Evolutionary conservation across 2,329 filamentous ascomycete genomes (phyloP).

Genomic region (Eutypella sp.): DNA sequence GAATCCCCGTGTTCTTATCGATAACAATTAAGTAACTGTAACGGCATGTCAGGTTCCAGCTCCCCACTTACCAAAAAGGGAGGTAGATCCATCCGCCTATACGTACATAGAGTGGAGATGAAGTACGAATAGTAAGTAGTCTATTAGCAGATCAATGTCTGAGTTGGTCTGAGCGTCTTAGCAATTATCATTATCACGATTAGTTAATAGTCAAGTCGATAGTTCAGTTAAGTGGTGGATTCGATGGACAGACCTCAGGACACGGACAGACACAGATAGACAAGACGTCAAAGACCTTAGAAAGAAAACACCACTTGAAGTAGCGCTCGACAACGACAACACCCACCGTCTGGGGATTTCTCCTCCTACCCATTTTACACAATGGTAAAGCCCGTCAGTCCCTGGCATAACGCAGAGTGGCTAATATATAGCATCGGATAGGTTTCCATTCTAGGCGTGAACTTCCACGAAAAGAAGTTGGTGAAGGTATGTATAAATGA

Average conservation of each 20-base stretch:
- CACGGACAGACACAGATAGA: too few relatives aligned
- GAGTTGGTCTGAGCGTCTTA: neutral
- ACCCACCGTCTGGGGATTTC: neutral
- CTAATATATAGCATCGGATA: conserved; percentile 28
- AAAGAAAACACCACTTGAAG: too few relatives aligned
- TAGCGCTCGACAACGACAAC: neutral
- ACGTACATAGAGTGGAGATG: too few relatives aligned
- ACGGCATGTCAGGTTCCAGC: neutral
- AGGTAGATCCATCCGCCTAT: too few relatives aligned
- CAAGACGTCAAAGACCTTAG: neutral
- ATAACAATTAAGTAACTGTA: neutral
- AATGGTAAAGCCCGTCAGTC: conserved; percentile 8
- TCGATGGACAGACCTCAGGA: too few relatives aligned
- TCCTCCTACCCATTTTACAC: neutral
- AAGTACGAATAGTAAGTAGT: too few relatives aligned
- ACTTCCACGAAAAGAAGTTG: conserved; percentile 77
- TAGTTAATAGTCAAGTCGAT: too few relatives aligned
- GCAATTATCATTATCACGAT: too few relatives aligned
- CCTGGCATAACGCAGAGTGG: neutral
- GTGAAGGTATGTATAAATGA: conserved; percentile 61
- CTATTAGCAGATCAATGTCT: too few relatives aligned
- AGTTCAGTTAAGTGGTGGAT: too few relatives aligned
- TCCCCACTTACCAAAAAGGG: neutral
- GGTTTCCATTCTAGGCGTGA: conserved; percentile 83
- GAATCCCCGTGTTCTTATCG: too few relatives aligned